Evolutionary conservation across 1,139 yeast genomes (phyloP), one percentile per base, ranked within the genome.

Genomic region (Geotrichum cucujoidarum): DNA sequence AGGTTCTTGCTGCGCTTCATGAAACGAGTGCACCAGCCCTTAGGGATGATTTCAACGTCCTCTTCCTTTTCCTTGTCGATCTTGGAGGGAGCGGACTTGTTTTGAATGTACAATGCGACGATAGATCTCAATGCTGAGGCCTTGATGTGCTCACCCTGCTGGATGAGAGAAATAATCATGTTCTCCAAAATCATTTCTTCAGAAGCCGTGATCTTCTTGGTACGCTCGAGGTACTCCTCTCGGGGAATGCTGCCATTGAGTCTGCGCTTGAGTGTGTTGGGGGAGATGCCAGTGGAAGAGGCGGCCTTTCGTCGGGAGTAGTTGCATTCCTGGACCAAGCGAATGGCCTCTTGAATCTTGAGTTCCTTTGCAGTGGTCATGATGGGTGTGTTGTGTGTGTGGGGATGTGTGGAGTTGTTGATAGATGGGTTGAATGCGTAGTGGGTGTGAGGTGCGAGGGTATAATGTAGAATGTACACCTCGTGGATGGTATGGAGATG

Each of bases 11-110:
- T 38, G 10, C 53, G 40, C 40, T 50, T 48, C 43, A 50, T 40
- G 32, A 50, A 50, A 16, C 53, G 27, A 3, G 49, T 34, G 42
- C 53, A 48, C 53, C 53, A 50, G 7, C 53, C 53, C 32, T 50
- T 50, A 4, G 51, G 53, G 24, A 50, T 48, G 8, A 41, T 31
- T 22, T 47, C 46, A 17, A 44, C 24, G 39, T 44, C 47, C 14
- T 32, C 35, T 6, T 6, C 10, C 5, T 27, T 16, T 7, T 18
- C 22, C n/a, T 18, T 31, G 6, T 49, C 49, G 29, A 43, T 33
- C 24, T 45, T 40, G 11, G 43, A 18, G 7, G 48, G 49, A 3
- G 41, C 37, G 20, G 18, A 35, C 45, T 49, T 49, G 44, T 49
- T 49, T 27, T 49, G 45, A 31, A 49, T 45, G 33, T 50, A 50